Conservation (phyloP, 2,329 filamentous ascomycete genomes). For the Xylariaceae sp. region DNA sequence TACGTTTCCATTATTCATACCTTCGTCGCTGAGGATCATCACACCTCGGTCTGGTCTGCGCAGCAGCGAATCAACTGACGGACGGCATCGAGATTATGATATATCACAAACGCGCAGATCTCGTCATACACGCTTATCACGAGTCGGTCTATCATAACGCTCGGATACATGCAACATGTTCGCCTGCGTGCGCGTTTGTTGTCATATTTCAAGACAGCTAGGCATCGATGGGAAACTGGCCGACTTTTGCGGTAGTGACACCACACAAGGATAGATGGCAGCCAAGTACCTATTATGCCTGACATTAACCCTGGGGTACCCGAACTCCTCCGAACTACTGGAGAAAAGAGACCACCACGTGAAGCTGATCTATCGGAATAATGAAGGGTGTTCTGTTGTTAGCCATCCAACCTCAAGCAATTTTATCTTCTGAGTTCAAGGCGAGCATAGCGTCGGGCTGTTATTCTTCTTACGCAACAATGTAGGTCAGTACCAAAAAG, state of each 20-base stretch:
- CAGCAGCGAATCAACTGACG: not conserved
- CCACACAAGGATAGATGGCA: too few species aligned
- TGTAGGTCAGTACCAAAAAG: not conserved
- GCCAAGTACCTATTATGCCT: too few species aligned
- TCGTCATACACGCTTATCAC: not conserved
- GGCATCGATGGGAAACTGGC: too few species aligned
- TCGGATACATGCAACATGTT: too few species aligned
- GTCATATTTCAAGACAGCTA: too few species aligned
- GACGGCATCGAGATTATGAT: not conserved
- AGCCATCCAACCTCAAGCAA: not conserved
- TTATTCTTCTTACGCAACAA: not conserved
- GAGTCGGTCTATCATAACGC: too few species aligned
- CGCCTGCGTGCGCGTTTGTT: too few species aligned
- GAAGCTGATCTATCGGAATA: too few species aligned
- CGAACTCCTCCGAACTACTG: too few species aligned
- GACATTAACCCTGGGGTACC: too few species aligned
- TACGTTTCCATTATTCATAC: not conserved
- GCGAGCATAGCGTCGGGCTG: not conserved
- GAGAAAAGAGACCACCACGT: too few species aligned
- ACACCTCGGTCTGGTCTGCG: not conserved
- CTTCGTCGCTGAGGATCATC: not conserved
- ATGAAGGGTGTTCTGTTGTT: not conserved
- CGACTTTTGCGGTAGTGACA: too few species aligned
- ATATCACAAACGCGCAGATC: not conserved
- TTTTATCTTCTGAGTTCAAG: not conserved